Evolutionary conservation across 768 basidiomycete genomes (phyloP), one percentile per base, ranked within the genome.

Genomic region (Mycena chlorophos): DNA sequence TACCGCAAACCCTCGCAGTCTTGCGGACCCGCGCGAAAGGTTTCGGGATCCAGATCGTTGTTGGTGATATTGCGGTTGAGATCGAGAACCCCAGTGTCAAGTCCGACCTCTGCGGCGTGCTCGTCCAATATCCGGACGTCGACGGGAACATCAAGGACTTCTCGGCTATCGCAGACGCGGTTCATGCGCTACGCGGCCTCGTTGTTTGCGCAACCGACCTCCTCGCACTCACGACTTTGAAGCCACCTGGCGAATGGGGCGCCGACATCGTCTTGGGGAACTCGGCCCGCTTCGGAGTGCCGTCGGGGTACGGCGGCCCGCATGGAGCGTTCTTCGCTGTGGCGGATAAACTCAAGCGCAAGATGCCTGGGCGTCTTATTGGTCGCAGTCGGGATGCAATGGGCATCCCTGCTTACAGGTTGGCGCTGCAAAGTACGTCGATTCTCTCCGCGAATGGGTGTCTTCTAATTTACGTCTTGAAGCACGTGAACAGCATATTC

Each of bases 271-370:
- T 92, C 6, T 77, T 96, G 42, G 97, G 97, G 34, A 98, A 96
- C 69, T 93, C 94, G 16, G 96, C 90, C 27, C 85, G 97, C 17
- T 99, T 99, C 65, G 97, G 97, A 66, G 96, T 99, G 16, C 95
- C 96, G 19, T 83, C 87, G 42, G 96, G 96, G n/a, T 97, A 94
- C 69, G 96, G 96, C 51, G 96, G 96, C 16, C 96, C 96, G 19
- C 96, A 99, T 68, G 96, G 89, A 19, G 97, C 92, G 0, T 99
- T 98, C 80, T 98, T 99, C 68, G 91, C 97, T 2, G 91, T 91
- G 62, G 91, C 86, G 19, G 93, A 98, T 54, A 84, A 80, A 58
- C 75, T 98, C 52, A 99, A 98, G 80, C 79, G 96, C 61, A 96
- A 95, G 76, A 97, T 98, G 93, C 97, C 97, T n/a, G 97, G 97